These are phyloP conservation scores for Leishmania aethiopica DNA, from an alignment of 208 protist species.

Conservation along the genomic window DNA sequence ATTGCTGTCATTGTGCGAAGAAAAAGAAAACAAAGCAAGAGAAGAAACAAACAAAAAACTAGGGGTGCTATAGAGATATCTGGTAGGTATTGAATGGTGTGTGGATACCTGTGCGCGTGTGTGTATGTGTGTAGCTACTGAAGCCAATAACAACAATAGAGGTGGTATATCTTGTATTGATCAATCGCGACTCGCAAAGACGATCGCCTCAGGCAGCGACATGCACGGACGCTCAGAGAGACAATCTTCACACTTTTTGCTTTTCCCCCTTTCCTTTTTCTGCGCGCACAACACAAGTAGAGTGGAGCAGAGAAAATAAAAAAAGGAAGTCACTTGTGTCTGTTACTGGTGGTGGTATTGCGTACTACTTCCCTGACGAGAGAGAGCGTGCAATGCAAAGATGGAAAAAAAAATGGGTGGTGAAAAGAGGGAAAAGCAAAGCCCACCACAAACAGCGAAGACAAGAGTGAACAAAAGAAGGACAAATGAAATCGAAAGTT, in stretches of 20 bases:
- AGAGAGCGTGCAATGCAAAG: constrained; percentile 7
- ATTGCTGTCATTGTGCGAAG: constrained; percentile 4
- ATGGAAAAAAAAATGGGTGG: not conserved
- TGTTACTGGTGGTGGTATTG: not conserved
- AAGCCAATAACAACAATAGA: not conserved
- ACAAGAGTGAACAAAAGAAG: not conserved
- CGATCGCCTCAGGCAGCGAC: not conserved
- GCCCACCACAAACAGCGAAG: not conserved
- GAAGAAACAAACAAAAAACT: constrained; percentile 2
- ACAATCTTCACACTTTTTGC: not conserved
- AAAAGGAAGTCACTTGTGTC: not conserved
- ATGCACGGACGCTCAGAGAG: not conserved
- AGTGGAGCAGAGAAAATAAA: not conserved
- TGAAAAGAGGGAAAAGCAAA: not conserved
- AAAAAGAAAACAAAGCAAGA: not conserved
- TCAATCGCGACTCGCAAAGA: not conserved
- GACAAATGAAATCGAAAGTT: not conserved
- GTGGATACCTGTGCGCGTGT: not conserved
- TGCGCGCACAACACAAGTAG: not conserved
- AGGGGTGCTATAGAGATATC: not conserved
- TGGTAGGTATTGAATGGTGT: not conserved
- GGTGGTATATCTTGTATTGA: not conserved
- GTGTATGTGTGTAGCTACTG: not conserved
- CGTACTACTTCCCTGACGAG: not conserved
- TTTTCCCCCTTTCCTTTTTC: not conserved